Conservation (phyloP, 2,329 filamentous ascomycete species). For the Phialophora tarda region DNA sequence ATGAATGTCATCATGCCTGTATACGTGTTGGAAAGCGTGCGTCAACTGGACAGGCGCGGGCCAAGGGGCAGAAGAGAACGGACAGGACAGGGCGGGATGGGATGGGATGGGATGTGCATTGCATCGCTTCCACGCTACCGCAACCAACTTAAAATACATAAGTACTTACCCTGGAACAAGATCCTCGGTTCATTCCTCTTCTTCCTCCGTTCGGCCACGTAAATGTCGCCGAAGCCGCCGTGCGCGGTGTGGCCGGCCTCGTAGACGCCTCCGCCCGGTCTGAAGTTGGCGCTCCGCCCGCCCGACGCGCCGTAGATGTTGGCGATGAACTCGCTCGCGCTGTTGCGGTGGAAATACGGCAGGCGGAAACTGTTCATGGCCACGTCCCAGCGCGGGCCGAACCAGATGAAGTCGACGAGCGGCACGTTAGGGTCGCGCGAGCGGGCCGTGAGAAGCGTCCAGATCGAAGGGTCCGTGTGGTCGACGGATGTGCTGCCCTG, state of each 20-base stretch:
- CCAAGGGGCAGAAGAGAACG: too few relatives aligned
- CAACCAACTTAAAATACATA: too few relatives aligned
- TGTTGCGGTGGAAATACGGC: slow-evolving; percentile 51
- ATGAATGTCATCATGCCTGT: slow-evolving; percentile 17
- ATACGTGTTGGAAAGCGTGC: not conserved
- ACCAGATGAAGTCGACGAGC: slow-evolving; percentile 48
- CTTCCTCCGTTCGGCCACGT: slow-evolving; percentile 10
- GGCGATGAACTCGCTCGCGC: slow-evolving; percentile 49
- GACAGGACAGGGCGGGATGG: too few relatives aligned
- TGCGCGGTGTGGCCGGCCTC: slow-evolving; percentile 21
- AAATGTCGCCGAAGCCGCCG: slow-evolving; percentile 16
- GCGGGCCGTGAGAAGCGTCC: slow-evolving; percentile 49
- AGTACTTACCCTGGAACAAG: slow-evolving; percentile 12
- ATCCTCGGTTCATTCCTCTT: slow-evolving; percentile 15
- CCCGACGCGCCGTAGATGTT: slow-evolving; percentile 32
- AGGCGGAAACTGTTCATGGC: slow-evolving; percentile 49
- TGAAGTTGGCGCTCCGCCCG: slow-evolving; percentile 19
- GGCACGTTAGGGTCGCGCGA: slow-evolving; percentile 41
- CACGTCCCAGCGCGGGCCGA: slow-evolving; percentile 49
- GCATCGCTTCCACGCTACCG: too few relatives aligned
- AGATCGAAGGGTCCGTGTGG: slow-evolving; percentile 50
- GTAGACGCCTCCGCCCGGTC: slow-evolving; percentile 21
- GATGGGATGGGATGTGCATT: too few relatives aligned
- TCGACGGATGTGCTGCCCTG: slow-evolving; percentile 49
- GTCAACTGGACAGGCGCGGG: too few relatives aligned